Conservation (phyloP, 352 stramenopile species). For the Phytophthora meadii region DNA sequence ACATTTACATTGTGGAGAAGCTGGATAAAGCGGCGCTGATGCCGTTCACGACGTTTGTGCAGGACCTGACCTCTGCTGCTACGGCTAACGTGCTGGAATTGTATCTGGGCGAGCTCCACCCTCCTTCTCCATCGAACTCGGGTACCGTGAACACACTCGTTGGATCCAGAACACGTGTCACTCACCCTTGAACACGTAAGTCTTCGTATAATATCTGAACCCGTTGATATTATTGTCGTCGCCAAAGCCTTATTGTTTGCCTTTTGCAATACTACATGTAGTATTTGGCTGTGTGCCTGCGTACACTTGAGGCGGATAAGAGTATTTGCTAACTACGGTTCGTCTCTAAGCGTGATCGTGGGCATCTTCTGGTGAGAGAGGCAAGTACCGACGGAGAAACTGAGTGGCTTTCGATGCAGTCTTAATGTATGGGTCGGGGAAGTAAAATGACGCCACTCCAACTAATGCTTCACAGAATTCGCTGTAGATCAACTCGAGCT, state of each 20-base stretch:
- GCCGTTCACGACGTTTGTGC: conserved; percentile 26
- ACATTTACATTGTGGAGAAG: conserved; percentile 36
- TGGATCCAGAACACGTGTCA: too few relatives aligned
- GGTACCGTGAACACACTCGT: too few relatives aligned
- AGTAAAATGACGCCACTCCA: conserved; percentile 58
- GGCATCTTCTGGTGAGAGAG: conserved; percentile 64
- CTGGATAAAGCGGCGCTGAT: conserved; percentile 29
- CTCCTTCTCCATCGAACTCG: background rate
- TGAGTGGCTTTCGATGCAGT: conserved; percentile 64
- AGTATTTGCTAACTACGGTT: too few relatives aligned
- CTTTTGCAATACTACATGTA: too few relatives aligned
- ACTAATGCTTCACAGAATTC: conserved; percentile 79
- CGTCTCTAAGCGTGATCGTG: conserved; percentile 41
- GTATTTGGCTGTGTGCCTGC: too few relatives aligned
- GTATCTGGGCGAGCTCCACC: conserved; percentile 11
- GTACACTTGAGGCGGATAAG: too few relatives aligned
- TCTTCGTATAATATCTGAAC: too few relatives aligned
- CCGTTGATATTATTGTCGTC: too few relatives aligned
- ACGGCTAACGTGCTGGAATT: conserved; percentile 9
- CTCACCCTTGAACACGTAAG: too few relatives aligned
- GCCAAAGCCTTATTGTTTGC: too few relatives aligned
- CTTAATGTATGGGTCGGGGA: conserved; percentile 71
- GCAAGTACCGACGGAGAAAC: conserved; percentile 75
- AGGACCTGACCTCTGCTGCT: conserved; percentile 15
- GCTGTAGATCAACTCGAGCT: conserved; percentile 74